Conservation (phyloP, 225 moss, liverwort and hornwort genomes). For the Ulota crispa region DNA sequence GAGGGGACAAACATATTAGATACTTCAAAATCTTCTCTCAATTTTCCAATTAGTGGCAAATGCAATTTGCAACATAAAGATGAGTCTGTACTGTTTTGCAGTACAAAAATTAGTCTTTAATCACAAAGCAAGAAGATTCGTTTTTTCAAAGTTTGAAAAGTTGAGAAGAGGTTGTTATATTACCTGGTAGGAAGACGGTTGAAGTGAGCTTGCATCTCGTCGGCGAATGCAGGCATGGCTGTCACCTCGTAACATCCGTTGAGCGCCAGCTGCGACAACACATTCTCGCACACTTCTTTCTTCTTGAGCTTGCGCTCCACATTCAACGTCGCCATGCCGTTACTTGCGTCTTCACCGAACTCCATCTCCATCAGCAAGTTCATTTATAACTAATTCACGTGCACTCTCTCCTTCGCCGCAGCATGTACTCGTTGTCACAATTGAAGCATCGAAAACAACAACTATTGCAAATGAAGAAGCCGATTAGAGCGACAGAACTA, state of each 20-base stretch:
- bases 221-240: conserved; percentile 60
- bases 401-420: neutral
- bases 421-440: neutral
- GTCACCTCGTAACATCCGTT: conserved; percentile 48
- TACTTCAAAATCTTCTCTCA: neutral
- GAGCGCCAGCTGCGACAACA: conserved; percentile 59
- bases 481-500: neutral
- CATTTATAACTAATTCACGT: conserved; percentile 2
- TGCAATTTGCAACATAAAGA: neutral
- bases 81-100: neutral
- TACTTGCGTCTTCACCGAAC: neutral
- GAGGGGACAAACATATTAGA: neutral
- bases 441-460: neutral
- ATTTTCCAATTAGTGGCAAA: too few relatives aligned
- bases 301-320: conserved; percentile 44
- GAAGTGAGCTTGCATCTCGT: conserved; percentile 77
- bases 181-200: conserved; percentile 82
- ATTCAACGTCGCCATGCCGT: conserved; percentile 11
- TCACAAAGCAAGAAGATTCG: neutral
- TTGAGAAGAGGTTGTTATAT: neutral
- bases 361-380: conserved; percentile 19
- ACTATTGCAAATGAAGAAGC: neutral
- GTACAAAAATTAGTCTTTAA: neutral
- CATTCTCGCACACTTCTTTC: conserved; percentile 71
- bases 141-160: neutral